Evolutionary conservation across 1,284 basidiomycete genomes (phyloP).

Genomic region (Cutaneotrichosporon cyanovorans): DNA sequence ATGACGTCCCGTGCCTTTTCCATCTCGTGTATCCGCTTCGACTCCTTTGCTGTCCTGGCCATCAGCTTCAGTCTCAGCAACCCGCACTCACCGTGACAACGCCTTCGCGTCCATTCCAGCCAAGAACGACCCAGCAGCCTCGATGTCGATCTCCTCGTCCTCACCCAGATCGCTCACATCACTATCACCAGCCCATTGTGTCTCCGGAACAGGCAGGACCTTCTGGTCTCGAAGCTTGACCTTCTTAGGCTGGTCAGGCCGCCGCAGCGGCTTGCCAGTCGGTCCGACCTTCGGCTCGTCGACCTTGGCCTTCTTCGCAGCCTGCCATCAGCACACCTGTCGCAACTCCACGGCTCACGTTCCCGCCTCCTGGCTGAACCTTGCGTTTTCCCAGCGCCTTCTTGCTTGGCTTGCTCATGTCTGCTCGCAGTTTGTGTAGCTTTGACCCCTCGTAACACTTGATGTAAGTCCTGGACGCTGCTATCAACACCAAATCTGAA

Average conservation of each 20-base stretch:
- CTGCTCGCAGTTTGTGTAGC: background rate
- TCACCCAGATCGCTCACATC: constrained; percentile 18
- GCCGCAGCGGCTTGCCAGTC: constrained; percentile 39
- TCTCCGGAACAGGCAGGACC: constrained; percentile 39
- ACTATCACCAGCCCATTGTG: constrained; percentile 22
- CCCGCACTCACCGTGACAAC: constrained; percentile 33
- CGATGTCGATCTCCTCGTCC: constrained; percentile 21
- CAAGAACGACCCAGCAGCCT: constrained; percentile 29
- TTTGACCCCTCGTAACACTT: background rate
- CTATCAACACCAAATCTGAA: constrained; percentile 10
- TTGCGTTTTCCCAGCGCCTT: constrained; percentile 39
- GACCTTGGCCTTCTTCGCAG: constrained; percentile 8
- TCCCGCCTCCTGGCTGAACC: constrained; percentile 4
- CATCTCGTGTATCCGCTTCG: constrained; percentile 40
- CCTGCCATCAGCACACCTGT: constrained; percentile 6
- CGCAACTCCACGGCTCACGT: constrained; percentile 1
- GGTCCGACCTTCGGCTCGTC: constrained; percentile 18
- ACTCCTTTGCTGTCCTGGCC: constrained; percentile 41
- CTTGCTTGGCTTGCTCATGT: constrained; percentile 31
- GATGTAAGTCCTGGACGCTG: background rate
- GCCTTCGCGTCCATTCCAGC: constrained; percentile 31
- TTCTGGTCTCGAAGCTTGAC: constrained; percentile 45
- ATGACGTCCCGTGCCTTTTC: constrained; percentile 36
- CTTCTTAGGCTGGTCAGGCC: constrained; percentile 43
- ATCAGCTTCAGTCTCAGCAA: background rate